These are phyloP conservation scores for Adansonia gregorii DNA, from an alignment of 441 rosid species.

Conservation along the genomic window DNA sequence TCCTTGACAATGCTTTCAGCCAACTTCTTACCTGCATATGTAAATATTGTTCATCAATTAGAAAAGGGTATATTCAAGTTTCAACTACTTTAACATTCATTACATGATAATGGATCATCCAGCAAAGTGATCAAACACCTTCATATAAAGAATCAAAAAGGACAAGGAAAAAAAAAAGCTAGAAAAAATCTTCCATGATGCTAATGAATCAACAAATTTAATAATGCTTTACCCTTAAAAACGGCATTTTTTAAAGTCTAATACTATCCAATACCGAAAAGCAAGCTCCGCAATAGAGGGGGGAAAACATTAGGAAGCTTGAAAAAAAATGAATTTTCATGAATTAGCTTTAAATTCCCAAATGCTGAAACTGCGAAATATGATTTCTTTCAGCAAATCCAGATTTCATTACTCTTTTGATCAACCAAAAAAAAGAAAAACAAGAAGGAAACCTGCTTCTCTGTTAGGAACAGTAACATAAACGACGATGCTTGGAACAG, in stretches of 20 bases:
- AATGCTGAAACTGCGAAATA: conserved; percentile 5
- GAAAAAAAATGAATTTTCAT: neutral
- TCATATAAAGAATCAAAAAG: neutral
- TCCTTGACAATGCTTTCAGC: conserved; percentile 73
- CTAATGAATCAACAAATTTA: neutral
- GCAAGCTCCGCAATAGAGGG: neutral
- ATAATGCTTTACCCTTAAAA: neutral
- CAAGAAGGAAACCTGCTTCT: conserved; percentile 62
- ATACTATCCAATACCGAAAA: neutral
- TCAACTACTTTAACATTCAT: neutral
- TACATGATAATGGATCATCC: neutral
- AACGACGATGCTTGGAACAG: conserved; percentile 80
- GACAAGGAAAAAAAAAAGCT: neutral
- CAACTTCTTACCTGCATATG: conserved; percentile 65
- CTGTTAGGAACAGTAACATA: conserved; percentile 83
- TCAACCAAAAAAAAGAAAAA: neutral
- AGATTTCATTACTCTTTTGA: neutral
- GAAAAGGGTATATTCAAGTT: neutral
- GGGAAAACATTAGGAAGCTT: neutral
- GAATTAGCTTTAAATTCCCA: neutral
- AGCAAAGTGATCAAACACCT: neutral
- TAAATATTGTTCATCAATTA: neutral
- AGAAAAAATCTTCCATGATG: neutral
- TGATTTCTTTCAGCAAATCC: neutral
- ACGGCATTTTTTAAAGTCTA: neutral